Evolutionary conservation across 345 rosid genomes (phyloP).

Genomic region (Sonneratia caseolaris): DNA sequence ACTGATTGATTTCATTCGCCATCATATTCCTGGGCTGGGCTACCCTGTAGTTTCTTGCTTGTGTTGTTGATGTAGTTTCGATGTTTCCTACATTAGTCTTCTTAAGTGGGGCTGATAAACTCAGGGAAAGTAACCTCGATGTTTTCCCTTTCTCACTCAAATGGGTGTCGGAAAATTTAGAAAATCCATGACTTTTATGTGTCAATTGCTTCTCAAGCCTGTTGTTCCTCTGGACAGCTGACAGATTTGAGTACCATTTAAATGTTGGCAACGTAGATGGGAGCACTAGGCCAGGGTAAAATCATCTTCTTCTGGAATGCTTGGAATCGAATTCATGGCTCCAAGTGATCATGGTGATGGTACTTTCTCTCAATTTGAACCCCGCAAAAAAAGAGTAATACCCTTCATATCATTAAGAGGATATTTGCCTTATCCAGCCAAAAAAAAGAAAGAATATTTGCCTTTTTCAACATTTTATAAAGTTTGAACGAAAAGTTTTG

Average conservation of each 20-base stretch:
- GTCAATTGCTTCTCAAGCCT: not conserved
- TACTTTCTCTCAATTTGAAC: conserved; percentile 4
- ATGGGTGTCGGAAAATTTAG: not conserved
- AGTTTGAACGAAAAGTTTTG: not conserved
- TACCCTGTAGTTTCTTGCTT: not conserved
- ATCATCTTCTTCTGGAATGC: conserved; percentile 72
- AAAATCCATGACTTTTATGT: not conserved
- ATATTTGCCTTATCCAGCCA: not conserved
- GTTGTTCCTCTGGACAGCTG: not conserved
- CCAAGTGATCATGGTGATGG: conserved; percentile 49
- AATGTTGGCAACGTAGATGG: conserved; percentile 49
- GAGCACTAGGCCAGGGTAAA: conserved; percentile 69
- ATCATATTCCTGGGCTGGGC: conserved; percentile 24
- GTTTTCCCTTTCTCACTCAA: not conserved
- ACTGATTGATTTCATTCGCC: conserved; percentile 48
- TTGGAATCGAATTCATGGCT: conserved; percentile 65
- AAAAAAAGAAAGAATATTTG: not conserved
- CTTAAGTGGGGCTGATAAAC: too few species aligned
- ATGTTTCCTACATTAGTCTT: not conserved
- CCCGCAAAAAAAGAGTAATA: not conserved
- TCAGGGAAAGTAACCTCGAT: too few species aligned
- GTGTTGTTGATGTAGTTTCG: not conserved
- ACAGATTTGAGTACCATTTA: not conserved
- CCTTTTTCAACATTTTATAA: not conserved
- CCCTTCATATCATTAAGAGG: not conserved